Evolutionary conservation across 2,329 filamentous ascomycete species (phyloP), one percentile per base, ranked within the genome.

Genomic region (Cordyceps javanica): DNA sequence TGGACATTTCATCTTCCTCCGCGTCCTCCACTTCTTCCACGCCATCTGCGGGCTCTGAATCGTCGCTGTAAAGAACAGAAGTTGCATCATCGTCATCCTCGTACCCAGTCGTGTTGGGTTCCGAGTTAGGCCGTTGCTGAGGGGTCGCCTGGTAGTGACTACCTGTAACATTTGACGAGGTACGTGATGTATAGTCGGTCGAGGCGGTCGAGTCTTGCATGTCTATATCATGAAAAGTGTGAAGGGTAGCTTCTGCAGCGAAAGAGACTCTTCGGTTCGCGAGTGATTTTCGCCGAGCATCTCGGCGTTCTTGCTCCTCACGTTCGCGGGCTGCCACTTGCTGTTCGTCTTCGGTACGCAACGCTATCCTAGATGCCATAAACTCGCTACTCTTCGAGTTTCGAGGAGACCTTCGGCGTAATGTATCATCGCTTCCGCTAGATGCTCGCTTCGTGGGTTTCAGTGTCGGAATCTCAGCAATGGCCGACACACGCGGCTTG

Each of bases 181-280:
- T 82, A 64, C 90, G 79, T 13, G 89, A 90, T 11, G 86, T 85
- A 16, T 57, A 51, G 62, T 93, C 89, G 1, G 86, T 88, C 0
- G 89, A 88, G 8, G 87, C 89, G 1, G 91, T 95, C 21, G 90
- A 90, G 69, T 97, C 92, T 67, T 92, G 91, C 69, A 86, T 82
- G 67, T 97, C 93, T 45, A 97, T 84, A 57, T 94, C 92, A 68
- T 97, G 92, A 81, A 96, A 97, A 0, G 94, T 99, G 70, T 99
- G 94, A 36, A 99, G 80, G 3, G 94, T 99, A 13, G 94, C 94
- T 73, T 99, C 94, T 1, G 94, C 94, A 5, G 94, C 94, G 72
- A 99, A 99, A 0, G 93, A 97, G 34, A 99, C 94, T 68, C 94
- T 86, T 67, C 94, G 86, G 70, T 94, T 96, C 49, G 93, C 91